phyloP scores from a whole-genome alignment of 768 basidiomycete species.

The Tulasnella calospora region DNA sequence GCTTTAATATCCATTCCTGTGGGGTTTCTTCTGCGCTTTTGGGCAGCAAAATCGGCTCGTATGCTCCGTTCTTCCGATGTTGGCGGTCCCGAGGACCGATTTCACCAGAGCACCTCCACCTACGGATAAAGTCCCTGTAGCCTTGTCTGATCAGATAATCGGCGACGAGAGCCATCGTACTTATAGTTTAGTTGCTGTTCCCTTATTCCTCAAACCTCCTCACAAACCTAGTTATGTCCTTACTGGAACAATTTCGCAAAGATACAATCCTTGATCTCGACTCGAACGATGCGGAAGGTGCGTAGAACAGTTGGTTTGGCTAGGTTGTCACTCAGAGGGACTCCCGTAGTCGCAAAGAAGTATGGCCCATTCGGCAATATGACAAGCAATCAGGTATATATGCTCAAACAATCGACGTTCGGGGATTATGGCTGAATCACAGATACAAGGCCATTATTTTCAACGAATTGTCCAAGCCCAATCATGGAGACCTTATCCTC shows the following conservation, averaged over 20 bases:
- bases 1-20: neutral
- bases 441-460: constrained; percentile 29
- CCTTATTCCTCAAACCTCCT: neutral
- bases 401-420: neutral
- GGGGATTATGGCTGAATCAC: neutral
- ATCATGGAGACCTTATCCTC: constrained; percentile 24
- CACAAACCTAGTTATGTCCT: constrained; percentile 1
- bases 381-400: constrained; percentile 28
- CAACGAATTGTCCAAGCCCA: constrained; percentile 26
- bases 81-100: neutral
- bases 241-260: constrained; percentile 30
- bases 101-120: neutral
- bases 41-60: neutral
- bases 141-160: neutral
- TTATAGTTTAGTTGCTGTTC: neutral
- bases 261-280: constrained; percentile 31
- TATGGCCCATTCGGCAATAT: constrained; percentile 30
- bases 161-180: neutral
- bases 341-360: constrained; percentile 9
- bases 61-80: neutral
- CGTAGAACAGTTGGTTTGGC: neutral
- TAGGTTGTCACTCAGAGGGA: neutral
- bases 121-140: neutral
- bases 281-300: constrained; percentile 30
- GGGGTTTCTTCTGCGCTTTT: neutral